A percentile compares a stretch with the other conserved stretches of the same genome.
Conservation (phyloP, 2,329 filamentous ascomycete species). For the Blastomyces gilchristii region DNA sequence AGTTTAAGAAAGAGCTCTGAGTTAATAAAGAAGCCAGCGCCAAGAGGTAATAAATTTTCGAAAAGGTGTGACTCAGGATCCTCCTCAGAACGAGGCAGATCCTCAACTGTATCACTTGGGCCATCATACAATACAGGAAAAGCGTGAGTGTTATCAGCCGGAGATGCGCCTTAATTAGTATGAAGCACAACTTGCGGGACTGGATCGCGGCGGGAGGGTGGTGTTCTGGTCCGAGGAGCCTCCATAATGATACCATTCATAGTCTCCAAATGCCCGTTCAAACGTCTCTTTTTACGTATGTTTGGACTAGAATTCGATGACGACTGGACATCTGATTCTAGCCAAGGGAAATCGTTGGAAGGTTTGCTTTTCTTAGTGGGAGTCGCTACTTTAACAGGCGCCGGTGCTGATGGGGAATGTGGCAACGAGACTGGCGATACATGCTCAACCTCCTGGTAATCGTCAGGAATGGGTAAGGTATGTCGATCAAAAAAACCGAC, state of each 20-base stretch:
- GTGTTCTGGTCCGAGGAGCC: not conserved
- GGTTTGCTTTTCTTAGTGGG: conserved; percentile 15
- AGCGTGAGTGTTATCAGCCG: not conserved
- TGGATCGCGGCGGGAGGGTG: not conserved
- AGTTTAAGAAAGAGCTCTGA: not conserved
- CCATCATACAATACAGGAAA: not conserved
- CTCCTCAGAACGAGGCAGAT: not conserved
- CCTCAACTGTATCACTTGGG: not conserved
- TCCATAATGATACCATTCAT: conserved; percentile 1
- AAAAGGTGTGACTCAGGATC: not conserved
- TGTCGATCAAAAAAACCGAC: conserved; percentile 32
- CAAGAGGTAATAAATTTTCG: not conserved
- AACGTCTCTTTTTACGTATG: not conserved
- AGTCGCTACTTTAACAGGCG: not conserved
- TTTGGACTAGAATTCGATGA: not conserved
- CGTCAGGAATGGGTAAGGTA: conserved; percentile 27
- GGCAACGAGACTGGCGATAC: not conserved
- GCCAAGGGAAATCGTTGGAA: not conserved
- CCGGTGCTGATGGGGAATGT: not conserved
- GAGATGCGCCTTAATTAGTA: not conserved
- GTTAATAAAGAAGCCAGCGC: not conserved
- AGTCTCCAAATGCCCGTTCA: not conserved
- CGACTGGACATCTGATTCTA: conserved; percentile 2
- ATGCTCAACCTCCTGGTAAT: conserved; percentile 12
- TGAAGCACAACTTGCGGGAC: not conserved